Percentiles rank a stretch among this genome's conserved stretches.
Evolutionary conservation across 345 rosid species (phyloP).

Genomic region (Noccaea bulbosa): DNA sequence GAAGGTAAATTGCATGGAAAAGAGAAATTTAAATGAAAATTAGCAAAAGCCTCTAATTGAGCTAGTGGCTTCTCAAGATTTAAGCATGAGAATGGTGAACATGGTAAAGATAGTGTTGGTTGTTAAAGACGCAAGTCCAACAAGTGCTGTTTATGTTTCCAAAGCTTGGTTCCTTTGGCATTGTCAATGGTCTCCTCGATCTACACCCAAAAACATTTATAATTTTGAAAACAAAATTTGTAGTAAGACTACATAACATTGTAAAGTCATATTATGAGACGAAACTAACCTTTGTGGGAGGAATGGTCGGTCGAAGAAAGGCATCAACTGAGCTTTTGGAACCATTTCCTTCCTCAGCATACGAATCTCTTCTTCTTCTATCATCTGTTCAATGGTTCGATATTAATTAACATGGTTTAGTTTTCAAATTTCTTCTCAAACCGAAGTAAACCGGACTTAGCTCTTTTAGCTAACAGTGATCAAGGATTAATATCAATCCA

Average conservation of each 20-base stretch:
- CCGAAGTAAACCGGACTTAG: not conserved
- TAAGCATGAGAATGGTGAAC: constrained; percentile 51
- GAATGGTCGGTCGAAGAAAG: constrained; percentile 78
- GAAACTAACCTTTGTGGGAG: constrained; percentile 63
- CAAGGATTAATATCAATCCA: too few relatives aligned
- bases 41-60: constrained; percentile 30
- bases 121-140: constrained; percentile 58
- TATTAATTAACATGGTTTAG: not conserved
- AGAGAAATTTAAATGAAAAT: not conserved
- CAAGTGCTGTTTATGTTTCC: constrained; percentile 55
- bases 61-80: constrained; percentile 32
- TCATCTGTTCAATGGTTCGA: constrained; percentile 51
- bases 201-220: constrained; percentile 42
- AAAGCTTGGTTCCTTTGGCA: constrained; percentile 77
- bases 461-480: too few relatives aligned
- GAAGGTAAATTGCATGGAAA: not conserved
- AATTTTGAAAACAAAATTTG: too few relatives aligned
- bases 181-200: constrained; percentile 72
- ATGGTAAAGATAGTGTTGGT: constrained; percentile 49
- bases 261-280: too few relatives aligned
- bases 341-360: constrained; percentile 81
- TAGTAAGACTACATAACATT: too few relatives aligned
- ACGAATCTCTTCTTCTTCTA: constrained; percentile 77
- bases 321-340: constrained; percentile 88
- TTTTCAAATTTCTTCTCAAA: not conserved